Evolutionary conservation across 2,329 filamentous ascomycete genomes (phyloP).

Genomic region (Alternaria metachromatica): DNA sequence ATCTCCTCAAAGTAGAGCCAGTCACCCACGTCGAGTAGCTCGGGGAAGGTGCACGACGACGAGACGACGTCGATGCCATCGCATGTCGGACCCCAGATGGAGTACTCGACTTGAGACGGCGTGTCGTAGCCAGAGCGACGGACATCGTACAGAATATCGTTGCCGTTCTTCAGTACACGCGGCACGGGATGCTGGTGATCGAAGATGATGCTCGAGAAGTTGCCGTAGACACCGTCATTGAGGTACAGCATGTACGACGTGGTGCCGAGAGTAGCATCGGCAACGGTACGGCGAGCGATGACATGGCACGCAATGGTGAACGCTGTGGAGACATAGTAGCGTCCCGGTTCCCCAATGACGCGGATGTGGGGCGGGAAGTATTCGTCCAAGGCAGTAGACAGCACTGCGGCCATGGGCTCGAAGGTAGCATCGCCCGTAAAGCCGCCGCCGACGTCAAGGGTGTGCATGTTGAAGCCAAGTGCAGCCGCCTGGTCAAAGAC

Average conservation of each 20-base stretch:
- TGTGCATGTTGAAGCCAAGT: slow-evolving; percentile 81
- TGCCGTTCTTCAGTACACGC: slow-evolving; percentile 73
- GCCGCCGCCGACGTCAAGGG: slow-evolving; percentile 91
- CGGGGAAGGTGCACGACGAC: slow-evolving; percentile 76
- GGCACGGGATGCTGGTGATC: slow-evolving; percentile 93
- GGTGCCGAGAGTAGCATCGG: slow-evolving; percentile 68
- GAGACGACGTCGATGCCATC: slow-evolving; percentile 97
- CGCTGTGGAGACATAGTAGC: slow-evolving; percentile 91
- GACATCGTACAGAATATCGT: slow-evolving; percentile 62
- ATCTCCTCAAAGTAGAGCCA: slow-evolving; percentile 99
- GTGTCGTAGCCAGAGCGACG: slow-evolving; percentile 52
- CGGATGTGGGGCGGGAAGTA: slow-evolving; percentile 85
- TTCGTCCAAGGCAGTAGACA: slow-evolving; percentile 80
- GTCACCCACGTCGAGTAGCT: slow-evolving; percentile 86
- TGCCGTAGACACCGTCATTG: slow-evolving; percentile 97
- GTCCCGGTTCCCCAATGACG: slow-evolving; percentile 94
- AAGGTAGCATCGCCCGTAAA: slow-evolving; percentile 93
- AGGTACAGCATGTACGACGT: slow-evolving; percentile 95
- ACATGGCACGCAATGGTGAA: slow-evolving; percentile 96
- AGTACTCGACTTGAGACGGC: slow-evolving; percentile 75
- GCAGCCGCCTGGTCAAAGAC: slow-evolving; percentile 86
- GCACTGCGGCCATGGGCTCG: slow-evolving; percentile 83
- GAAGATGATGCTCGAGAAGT: slow-evolving; percentile 99
- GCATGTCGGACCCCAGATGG: slow-evolving; percentile 97
- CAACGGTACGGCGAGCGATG: slow-evolving; percentile 90